These are phyloP conservation scores for Beauveria varroae DNA, from an alignment of 2,329 filamentous ascomycete species.

Conservation along the genomic window DNA sequence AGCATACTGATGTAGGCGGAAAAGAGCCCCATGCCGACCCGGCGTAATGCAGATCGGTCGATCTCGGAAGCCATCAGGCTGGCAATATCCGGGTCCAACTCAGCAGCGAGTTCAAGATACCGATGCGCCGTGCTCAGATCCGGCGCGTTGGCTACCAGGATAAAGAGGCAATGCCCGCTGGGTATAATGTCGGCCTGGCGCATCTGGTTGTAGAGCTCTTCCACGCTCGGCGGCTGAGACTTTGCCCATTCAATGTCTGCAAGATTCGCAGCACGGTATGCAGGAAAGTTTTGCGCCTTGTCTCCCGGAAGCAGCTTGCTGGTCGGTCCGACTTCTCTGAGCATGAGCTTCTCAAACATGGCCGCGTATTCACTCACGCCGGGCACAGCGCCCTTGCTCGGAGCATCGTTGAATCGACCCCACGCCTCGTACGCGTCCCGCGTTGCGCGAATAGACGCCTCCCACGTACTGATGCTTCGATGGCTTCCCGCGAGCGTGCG, in stretches of 20 bases:
- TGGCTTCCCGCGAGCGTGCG: conserved; percentile 16
- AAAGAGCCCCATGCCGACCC: conserved; percentile 30
- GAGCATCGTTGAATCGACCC: conserved; percentile 38
- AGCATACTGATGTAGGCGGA: conserved; percentile 39
- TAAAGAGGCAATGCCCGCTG: conserved; percentile 40
- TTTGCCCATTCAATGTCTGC: conserved; percentile 59
- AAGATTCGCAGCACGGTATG: conserved; percentile 37
- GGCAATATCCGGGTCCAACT: conserved; percentile 7
- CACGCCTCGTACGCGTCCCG: conserved; percentile 56
- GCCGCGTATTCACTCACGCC: conserved; percentile 44
- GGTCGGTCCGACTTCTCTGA: conserved; percentile 21
- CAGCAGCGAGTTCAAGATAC: conserved; percentile 41
- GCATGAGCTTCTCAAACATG: conserved; percentile 52
- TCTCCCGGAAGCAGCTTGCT: conserved; percentile 49
- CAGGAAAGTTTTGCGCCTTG: conserved; percentile 39
- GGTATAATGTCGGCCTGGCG: conserved; percentile 39
- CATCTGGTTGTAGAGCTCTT: conserved; percentile 55
- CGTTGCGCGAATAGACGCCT: conserved; percentile 49
- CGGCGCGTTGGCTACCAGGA: conserved; percentile 47
- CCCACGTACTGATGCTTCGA: conserved; percentile 36
- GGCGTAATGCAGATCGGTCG: conserved; percentile 17
- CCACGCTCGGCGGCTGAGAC: conserved; percentile 51
- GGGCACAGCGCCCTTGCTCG: conserved; percentile 26
- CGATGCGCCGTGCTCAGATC: conserved; percentile 38
- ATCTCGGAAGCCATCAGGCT: conserved; percentile 19